These are phyloP conservation scores for Aspergillus sp. DNA, from an alignment of 2,329 filamentous ascomycete genomes.

Conservation along the genomic window DNA sequence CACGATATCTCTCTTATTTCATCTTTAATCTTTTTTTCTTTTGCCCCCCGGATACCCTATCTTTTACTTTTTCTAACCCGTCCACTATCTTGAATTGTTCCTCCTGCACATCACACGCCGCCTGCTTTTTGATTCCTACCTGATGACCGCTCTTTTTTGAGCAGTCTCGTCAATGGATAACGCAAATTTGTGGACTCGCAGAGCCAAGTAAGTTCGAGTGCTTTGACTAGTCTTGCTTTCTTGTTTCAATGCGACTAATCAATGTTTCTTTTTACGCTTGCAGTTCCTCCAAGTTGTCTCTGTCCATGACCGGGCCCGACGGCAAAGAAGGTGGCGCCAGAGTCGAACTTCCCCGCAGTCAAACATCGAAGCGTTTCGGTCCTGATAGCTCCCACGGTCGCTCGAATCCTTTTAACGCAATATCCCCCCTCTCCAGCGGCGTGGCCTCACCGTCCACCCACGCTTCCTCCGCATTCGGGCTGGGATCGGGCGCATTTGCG, in stretches of 20 bases:
- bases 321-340: constrained; percentile 48
- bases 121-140: constrained; percentile 15
- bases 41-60: neutral
- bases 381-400: constrained; percentile 67
- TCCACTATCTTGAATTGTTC: neutral
- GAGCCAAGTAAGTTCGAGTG: constrained; percentile 40
- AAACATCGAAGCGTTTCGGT: constrained; percentile 70
- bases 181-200: constrained; percentile 47
- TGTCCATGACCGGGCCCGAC: constrained; percentile 65
- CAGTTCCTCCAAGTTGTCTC: constrained; percentile 84
- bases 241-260: constrained; percentile 10
- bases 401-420: constrained; percentile 72
- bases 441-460: constrained; percentile 70
- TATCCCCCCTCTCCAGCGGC: constrained; percentile 64
- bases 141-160: constrained; percentile 35
- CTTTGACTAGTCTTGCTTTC: constrained; percentile 2
- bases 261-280: constrained; percentile 18
- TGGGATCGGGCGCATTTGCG: constrained; percentile 92
- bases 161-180: constrained; percentile 42
- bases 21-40: constrained; percentile 5
- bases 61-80: neutral
- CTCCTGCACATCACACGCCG: no score
- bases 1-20: constrained; percentile 13
- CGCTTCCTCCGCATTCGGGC: constrained; percentile 83
- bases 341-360: constrained; percentile 57